A percentile compares a stretch with the other conserved stretches of the same genome.
Conservation (phyloP, 495 filamentous ascomycete genomes). For the Pseudomonodictys pantanalensis region DNA sequence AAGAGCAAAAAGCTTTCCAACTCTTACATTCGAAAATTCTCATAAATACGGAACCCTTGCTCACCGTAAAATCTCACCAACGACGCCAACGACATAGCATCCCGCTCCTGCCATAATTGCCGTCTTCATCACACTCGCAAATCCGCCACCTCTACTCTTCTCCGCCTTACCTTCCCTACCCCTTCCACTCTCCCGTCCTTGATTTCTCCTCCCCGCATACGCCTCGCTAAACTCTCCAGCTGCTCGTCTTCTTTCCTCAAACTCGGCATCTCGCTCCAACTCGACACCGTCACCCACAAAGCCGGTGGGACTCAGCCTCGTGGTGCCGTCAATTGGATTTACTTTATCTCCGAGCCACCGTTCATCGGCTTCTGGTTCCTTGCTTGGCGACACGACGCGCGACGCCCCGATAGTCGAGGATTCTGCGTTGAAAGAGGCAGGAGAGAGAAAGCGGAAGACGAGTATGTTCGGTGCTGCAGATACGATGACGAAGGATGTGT, state of each 20-base stretch:
- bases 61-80: constrained; percentile 12
- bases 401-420: not conserved
- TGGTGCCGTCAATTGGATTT: constrained; percentile 16
- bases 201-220: not conserved
- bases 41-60: no score
- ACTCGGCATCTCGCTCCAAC: not conserved
- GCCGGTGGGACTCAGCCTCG: constrained; percentile 9
- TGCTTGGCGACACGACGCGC: not conserved
- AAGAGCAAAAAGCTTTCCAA: no score
- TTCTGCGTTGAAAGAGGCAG: not conserved
- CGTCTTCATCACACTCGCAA: constrained; percentile 18
- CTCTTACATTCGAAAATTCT: no score
- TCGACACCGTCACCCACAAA: constrained; percentile 4
- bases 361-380: not conserved
- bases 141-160: not conserved
- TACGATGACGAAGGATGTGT: constrained; percentile 23
- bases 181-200: not conserved
- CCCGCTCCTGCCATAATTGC: constrained; percentile 17
- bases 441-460: constrained; percentile 10
- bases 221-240: not conserved
- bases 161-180: not conserved
- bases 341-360: not conserved
- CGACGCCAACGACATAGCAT: constrained; percentile 26
- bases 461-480: constrained; percentile 6
- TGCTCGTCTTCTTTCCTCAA: not conserved